Evolutionary conservation across 495 filamentous ascomycete genomes (phyloP).

Genomic region (Patellaria atrata): DNA sequence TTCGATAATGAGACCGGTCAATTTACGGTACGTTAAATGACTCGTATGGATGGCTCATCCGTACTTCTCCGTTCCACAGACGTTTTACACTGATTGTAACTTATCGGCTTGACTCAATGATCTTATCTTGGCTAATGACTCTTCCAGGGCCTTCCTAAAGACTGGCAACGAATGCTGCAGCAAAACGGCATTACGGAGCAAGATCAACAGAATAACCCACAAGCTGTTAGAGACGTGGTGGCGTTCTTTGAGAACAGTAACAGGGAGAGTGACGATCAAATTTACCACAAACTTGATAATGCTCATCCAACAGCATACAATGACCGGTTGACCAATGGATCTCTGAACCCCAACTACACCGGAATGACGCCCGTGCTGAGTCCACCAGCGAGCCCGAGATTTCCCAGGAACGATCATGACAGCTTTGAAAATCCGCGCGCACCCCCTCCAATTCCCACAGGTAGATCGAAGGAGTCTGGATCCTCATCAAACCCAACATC

Average conservation of each 20-base stretch:
- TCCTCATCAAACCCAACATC: constrained; percentile 29
- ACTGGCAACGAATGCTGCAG: constrained; percentile 92
- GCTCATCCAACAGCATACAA: constrained; percentile 42
- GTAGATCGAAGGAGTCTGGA: constrained; percentile 31
- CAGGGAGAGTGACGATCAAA: constrained; percentile 63
- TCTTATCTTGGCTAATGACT: no score
- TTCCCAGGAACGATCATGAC: constrained; percentile 76
- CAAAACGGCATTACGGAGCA: constrained; percentile 93
- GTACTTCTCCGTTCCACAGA: constrained; percentile 12
- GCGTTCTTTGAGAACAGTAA: constrained; percentile 88
- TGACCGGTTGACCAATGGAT: constrained; percentile 25
- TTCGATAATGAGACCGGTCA: constrained; percentile 95
- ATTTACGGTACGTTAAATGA: constrained; percentile 65
- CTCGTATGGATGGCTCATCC: no score
- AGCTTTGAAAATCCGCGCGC: constrained; percentile 96
- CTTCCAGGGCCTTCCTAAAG: constrained; percentile 78
- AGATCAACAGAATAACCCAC: constrained; percentile 88
- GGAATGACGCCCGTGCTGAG: constrained; percentile 53
- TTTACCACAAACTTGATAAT: constrained; percentile 92
- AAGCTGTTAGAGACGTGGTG: constrained; percentile 88
- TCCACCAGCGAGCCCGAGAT: constrained; percentile 79
- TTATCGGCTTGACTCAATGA: no score
- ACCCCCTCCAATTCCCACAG: constrained; percentile 67
- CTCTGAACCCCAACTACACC: constrained; percentile 31
- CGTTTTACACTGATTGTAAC: constrained; percentile 1